Percentiles rank a stretch among this genome's conserved stretches.
Conservation (phyloP, 2,329 filamentous ascomycete genomes). For the Scortechinia acanthostroma region DNA sequence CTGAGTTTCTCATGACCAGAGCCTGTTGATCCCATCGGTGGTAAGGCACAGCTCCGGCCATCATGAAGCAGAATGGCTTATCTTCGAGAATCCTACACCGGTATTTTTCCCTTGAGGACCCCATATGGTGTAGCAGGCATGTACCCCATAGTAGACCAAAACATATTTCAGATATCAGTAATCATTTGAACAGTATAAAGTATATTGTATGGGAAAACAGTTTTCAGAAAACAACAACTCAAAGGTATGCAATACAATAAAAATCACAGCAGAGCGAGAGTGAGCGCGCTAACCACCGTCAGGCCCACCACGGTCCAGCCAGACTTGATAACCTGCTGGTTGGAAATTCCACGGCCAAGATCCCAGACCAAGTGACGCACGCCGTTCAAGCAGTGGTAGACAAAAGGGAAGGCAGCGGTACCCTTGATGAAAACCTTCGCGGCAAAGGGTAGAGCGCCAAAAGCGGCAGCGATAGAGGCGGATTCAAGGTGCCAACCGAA, state of each 20-base stretch:
- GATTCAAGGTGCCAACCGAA: slow-evolving; percentile 65
- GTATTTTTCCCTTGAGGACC: too few species aligned
- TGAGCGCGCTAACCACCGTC: slow-evolving; percentile 35
- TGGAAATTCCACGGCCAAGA: slow-evolving; percentile 50
- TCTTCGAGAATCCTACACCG: too few species aligned
- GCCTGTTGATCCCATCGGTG: too few species aligned
- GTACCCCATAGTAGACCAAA: too few species aligned
- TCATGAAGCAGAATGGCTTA: too few species aligned
- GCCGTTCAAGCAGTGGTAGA: slow-evolving; percentile 64
- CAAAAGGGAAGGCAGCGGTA: slow-evolving; percentile 54
- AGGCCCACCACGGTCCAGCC: slow-evolving; percentile 57
- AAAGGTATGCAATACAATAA: neutral
- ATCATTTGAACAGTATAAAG: neutral
- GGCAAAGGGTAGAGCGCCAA: slow-evolving; percentile 50
- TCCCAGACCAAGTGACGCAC: slow-evolving; percentile 69
- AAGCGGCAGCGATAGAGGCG: slow-evolving; percentile 53
- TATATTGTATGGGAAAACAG: neutral
- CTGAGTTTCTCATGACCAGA: too few species aligned
- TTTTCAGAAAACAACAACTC: neutral
- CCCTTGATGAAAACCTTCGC: slow-evolving; percentile 54
- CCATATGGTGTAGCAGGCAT: too few species aligned
- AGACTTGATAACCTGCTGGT: slow-evolving; percentile 55
- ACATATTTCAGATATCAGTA: too few species aligned
- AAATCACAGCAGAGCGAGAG: slow-evolving; percentile 8
- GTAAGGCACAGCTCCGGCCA: too few species aligned